These are phyloP conservation scores for Ogataea paraovalis DNA, from an alignment of 805 yeast genomes.

Conservation along the genomic window DNA sequence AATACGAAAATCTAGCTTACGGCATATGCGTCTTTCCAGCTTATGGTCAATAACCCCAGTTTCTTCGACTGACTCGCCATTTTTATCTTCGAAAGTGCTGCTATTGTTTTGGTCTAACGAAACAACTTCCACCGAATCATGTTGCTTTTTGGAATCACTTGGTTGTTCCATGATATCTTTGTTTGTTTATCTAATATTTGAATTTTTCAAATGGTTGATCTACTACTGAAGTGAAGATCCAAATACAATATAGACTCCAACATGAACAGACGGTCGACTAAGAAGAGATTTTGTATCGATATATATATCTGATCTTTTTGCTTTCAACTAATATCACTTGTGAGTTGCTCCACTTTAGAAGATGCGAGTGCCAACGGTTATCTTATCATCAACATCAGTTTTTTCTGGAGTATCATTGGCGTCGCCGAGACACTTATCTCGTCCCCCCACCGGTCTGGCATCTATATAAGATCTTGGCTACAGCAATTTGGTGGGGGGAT, in stretches of 20 bases:
- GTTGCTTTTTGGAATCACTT: not conserved
- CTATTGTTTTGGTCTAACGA: constrained; percentile 6
- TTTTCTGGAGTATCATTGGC: not conserved
- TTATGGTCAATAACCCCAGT: constrained; percentile 12
- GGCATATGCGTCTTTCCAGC: constrained; percentile 31
- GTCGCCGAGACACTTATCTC: not conserved
- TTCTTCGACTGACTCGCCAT: constrained; percentile 4
- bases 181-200: not conserved
- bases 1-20: constrained; percentile 41
- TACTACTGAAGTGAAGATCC: not conserved
- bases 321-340: too few relatives aligned
- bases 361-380: not conserved
- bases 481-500: too few relatives aligned
- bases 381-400: not conserved
- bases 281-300: not conserved
- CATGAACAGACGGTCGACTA: not conserved
- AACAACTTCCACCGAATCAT: constrained; percentile 8
- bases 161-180: not conserved
- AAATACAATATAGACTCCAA: not conserved
- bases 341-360: too few relatives aligned
- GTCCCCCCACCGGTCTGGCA: not conserved
- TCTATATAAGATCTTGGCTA: too few relatives aligned
- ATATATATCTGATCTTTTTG: not conserved
- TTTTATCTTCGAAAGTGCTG: constrained; percentile 3
- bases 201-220: not conserved